Evolutionary conservation across 208 protist species (phyloP), one percentile per base, ranked within the genome.

Genomic region (Phytomonas sp.): DNA sequence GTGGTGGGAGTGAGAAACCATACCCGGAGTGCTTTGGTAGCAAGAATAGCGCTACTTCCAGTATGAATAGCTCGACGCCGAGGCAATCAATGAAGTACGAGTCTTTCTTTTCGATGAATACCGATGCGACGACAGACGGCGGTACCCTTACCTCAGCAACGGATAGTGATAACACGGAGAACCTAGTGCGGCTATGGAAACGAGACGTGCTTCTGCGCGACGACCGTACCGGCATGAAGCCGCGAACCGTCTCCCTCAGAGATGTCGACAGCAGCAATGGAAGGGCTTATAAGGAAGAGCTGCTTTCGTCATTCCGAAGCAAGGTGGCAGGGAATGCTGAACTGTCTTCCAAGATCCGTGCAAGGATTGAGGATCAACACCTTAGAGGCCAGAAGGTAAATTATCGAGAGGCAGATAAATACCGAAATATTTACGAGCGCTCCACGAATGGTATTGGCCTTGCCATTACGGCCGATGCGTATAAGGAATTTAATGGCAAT

Each of bases 391-490:
- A 88, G 20, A 68, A 72, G 4, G 70, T 87, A 40, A 76, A 90
- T 56, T 93, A 90, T 71, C 74, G 84, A 13, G 73, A 87, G n/a
- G 77, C 76, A 6, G 87, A 90, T 26, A 64, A 43, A 61, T 75
- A 79, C 17, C 76, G 79, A 31, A 34, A 34, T 15, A 73, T 75
- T 51, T 85, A 86, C 62, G 81, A 73, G 15, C 66, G 78, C n/a
- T 63, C 80, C 32, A 93, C 87, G 11, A 77, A 93, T 67, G 87
- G 78, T 46, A 89, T 93, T 64, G 87, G 87, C 5, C 69, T 93
- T 11, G 87, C 72, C 61, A 93, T 93, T 40, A 84, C 84, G 4
- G 78, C 87, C 0, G 87, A 93, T 66, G 77, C 87, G 5, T 93
- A 88, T 73, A 90, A 93, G 71, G 79, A 81, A 68, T 72, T 75